These are phyloP conservation scores for Hapsidospora chrysogenum DNA, from an alignment of 495 filamentous ascomycete genomes.

Conservation along the genomic window DNA sequence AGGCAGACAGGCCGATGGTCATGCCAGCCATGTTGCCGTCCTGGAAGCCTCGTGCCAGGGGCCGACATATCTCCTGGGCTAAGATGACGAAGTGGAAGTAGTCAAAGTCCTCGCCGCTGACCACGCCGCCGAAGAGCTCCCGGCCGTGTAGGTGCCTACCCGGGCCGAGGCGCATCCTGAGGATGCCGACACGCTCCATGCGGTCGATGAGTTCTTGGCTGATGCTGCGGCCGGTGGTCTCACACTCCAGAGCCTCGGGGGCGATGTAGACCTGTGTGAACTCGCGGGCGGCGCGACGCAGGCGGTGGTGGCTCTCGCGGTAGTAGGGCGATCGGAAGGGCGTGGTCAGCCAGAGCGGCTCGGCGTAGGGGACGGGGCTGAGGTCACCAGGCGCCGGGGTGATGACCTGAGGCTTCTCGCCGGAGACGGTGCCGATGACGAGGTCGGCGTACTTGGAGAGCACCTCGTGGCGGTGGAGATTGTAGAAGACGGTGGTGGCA, in stretches of 20 bases:
- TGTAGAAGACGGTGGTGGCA: conserved; percentile 80
- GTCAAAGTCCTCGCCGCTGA: conserved; percentile 69
- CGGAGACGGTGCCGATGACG: conserved; percentile 58
- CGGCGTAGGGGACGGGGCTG: conserved; percentile 62
- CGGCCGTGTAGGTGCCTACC: conserved; percentile 66
- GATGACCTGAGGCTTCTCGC: conserved; percentile 59
- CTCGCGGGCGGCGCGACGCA: conserved; percentile 55
- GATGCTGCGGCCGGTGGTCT: conserved; percentile 57
- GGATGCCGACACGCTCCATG: conserved; percentile 56
- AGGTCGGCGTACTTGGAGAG: conserved; percentile 58
- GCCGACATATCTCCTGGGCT: conserved; percentile 53
- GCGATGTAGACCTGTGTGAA: conserved; percentile 56
- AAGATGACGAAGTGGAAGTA: conserved; percentile 75
- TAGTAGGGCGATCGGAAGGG: conserved; percentile 73
- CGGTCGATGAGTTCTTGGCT: conserved; percentile 60
- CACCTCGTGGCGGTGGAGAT: conserved; percentile 85
- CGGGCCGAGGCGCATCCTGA: conserved; percentile 73
- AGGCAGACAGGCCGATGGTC: conserved; percentile 67
- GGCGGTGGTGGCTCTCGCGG: conserved; percentile 52
- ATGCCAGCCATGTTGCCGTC: conserved; percentile 56
- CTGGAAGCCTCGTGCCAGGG: conserved; percentile 51
- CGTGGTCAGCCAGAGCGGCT: conserved; percentile 57
- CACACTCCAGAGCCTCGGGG: conserved; percentile 66
- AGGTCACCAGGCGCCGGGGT: conserved; percentile 54
- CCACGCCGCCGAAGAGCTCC: conserved; percentile 48